Evolutionary conservation across 2,329 filamentous ascomycete species (phyloP).

Genomic region (Piedraia hortae): DNA sequence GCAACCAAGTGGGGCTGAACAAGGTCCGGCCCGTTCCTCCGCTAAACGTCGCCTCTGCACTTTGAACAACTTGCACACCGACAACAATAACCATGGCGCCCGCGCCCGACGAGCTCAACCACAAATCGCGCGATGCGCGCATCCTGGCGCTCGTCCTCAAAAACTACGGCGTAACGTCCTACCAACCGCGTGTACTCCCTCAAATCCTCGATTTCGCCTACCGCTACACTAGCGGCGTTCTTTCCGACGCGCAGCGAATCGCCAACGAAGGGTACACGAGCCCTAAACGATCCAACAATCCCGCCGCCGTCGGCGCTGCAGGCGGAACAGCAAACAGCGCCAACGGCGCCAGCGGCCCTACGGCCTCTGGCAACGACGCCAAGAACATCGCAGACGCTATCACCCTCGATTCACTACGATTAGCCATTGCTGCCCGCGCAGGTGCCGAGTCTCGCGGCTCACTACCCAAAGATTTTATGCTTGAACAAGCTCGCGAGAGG

Average conservation of each 20-base stretch:
- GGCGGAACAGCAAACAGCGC: conserved; percentile 9
- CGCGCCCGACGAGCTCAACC: no score
- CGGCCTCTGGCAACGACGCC: conserved; percentile 8
- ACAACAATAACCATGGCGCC: no score
- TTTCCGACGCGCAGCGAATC: conserved; percentile 43
- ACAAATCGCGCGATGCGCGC: conserved; percentile 52
- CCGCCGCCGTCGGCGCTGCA: conserved; percentile 1
- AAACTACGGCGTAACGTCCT: conserved; percentile 50
- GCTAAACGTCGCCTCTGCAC: no score
- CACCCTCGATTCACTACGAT: conserved; percentile 36
- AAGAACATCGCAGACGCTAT: conserved; percentile 28
- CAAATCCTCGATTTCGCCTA: conserved; percentile 71
- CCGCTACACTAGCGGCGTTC: conserved; percentile 45
- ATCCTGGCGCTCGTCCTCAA: conserved; percentile 56
- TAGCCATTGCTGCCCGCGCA: conserved; percentile 38
- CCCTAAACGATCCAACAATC: conserved; percentile 7
- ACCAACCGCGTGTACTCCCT: conserved; percentile 57
- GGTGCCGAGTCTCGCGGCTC: conserved; percentile 16
- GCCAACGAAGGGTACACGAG: conserved; percentile 37
- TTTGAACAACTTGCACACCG: no score
- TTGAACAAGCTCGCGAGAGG: conserved; percentile 42
- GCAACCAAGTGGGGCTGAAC: no score
- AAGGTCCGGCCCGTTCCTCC: no score
- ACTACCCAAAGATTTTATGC: conserved; percentile 46
- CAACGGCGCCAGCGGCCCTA: conserved; percentile 6